phyloP scores from a whole-genome alignment of 2,329 filamentous ascomycete species.

The Epichloe festucae region DNA sequence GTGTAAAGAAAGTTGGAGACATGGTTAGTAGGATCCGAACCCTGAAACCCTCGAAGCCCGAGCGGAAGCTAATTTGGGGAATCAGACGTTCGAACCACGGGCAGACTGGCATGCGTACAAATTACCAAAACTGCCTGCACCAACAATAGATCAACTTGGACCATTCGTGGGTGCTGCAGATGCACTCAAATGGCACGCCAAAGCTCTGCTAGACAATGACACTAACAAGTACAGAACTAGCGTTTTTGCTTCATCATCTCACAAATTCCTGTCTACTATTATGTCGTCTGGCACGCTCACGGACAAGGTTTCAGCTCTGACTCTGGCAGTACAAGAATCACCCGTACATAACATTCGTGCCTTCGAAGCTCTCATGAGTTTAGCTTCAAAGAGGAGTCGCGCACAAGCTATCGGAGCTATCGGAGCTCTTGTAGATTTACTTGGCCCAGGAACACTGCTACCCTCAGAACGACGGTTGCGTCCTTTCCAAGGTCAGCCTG shows the following conservation, averaged over 20 bases:
- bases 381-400: conserved; percentile 89
- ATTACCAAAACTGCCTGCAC: conserved; percentile 29
- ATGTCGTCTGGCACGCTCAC: conserved; percentile 93
- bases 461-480: conserved; percentile 71
- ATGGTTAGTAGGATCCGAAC: conserved; percentile 18
- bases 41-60: neutral
- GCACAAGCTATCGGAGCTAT: conserved; percentile 88
- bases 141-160: conserved; percentile 31
- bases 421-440: conserved; percentile 83
- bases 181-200: conserved; percentile 55
- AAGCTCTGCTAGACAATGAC: conserved; percentile 63
- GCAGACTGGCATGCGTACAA: conserved; percentile 42
- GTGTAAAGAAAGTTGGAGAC: conserved; percentile 16
- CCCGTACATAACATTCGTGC: conserved; percentile 85
- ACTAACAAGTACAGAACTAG: conserved; percentile 62
- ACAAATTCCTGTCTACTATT: conserved; percentile 94
- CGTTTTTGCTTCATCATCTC: conserved; percentile 68
- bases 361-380: conserved; percentile 66
- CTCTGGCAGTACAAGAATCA: conserved; percentile 88
- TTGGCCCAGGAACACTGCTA: conserved; percentile 77
- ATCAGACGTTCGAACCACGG: conserved; percentile 41
- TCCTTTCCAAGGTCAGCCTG: conserved; percentile 68
- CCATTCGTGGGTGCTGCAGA: conserved; percentile 31
- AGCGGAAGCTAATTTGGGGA: conserved; percentile 20
- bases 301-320: conserved; percentile 92